Percentiles rank a stretch among this genome's conserved stretches.
Evolutionary conservation across 2,329 filamentous ascomycete genomes (phyloP).

Genomic region (Botrytis elliptica): DNA sequence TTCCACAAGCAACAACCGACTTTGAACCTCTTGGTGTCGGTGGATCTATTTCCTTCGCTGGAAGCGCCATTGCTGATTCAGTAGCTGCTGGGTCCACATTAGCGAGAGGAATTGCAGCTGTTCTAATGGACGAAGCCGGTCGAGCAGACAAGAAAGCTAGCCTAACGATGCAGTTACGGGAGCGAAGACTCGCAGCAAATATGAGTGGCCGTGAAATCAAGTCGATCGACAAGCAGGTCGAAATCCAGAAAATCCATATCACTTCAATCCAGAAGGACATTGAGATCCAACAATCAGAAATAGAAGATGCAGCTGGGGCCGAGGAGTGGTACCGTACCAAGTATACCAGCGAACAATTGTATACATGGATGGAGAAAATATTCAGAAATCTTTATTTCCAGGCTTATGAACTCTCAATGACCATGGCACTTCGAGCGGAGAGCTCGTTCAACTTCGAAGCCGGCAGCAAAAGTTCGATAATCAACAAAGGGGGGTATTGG

Average conservation of each 20-base stretch:
- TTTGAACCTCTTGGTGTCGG: constrained; percentile 2
- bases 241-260: background rate
- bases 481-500: constrained; percentile 9
- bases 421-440: background rate
- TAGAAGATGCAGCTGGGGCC: background rate
- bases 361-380: constrained; percentile 1
- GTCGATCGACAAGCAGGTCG: background rate
- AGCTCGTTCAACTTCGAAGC: constrained; percentile 3
- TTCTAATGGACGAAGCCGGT: background rate
- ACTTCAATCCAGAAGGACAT: constrained; percentile 3
- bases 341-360: constrained; percentile 1
- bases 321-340: constrained; percentile 8
- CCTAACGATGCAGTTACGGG: constrained; percentile 4
- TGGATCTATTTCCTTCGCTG: background rate
- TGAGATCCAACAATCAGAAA: background rate
- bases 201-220: constrained; percentile 5
- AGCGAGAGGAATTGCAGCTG: background rate
- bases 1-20: background rate
- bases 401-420: background rate
- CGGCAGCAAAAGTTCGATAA: background rate
- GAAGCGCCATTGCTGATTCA: background rate
- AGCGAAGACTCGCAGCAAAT: constrained; percentile 8
- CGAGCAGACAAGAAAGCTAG: constrained; percentile 8
- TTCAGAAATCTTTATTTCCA: background rate
- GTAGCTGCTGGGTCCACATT: background rate